phyloP scores from a whole-genome alignment of 768 basidiomycete genomes.

The Antrodiella citrinella region DNA sequence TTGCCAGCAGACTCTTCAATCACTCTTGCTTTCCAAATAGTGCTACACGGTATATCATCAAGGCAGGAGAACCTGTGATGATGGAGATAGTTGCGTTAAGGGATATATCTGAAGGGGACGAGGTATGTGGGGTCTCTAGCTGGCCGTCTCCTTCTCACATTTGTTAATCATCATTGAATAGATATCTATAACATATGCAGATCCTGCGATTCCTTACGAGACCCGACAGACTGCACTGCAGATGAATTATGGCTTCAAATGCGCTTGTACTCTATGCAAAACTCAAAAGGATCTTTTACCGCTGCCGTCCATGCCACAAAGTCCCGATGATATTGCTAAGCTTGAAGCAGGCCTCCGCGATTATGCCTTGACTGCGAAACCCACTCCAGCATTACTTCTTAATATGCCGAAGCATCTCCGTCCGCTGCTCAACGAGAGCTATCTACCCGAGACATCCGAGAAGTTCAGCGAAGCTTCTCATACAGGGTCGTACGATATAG shows the following conservation, averaged over 20 bases:
- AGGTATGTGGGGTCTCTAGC: slow-evolving; percentile 41
- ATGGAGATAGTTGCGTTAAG: slow-evolving; percentile 65
- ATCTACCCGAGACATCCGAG: slow-evolving; percentile 50
- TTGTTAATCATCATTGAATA: slow-evolving; percentile 19
- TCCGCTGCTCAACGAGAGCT: slow-evolving; percentile 47
- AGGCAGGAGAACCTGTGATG: slow-evolving; percentile 25
- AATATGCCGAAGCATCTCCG: slow-evolving; percentile 33
- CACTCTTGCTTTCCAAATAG: slow-evolving; percentile 78
- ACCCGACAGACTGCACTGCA: slow-evolving; percentile 51
- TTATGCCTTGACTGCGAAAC: slow-evolving; percentile 17
- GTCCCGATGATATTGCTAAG: slow-evolving; percentile 10
- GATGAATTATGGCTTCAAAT: slow-evolving; percentile 61
- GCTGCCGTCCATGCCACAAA: slow-evolving; percentile 32
- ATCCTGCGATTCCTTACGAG: slow-evolving; percentile 59
- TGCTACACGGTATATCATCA: slow-evolving; percentile 48
- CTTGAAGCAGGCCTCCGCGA: slow-evolving; percentile 25
- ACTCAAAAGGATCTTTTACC: slow-evolving; percentile 31
- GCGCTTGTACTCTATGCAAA: slow-evolving; percentile 50
- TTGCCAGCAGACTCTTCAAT: slow-evolving; percentile 75
- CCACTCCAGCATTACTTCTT: slow-evolving; percentile 4
- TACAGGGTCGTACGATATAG: slow-evolving; percentile 46
- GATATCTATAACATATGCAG: slow-evolving; percentile 72
- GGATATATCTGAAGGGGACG: slow-evolving; percentile 49
- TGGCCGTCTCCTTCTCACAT: not conserved
- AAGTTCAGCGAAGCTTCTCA: slow-evolving; percentile 65